Evolutionary conservation across 257 asterid species (phyloP).

Genomic region (Jaltomata sinuosa): DNA sequence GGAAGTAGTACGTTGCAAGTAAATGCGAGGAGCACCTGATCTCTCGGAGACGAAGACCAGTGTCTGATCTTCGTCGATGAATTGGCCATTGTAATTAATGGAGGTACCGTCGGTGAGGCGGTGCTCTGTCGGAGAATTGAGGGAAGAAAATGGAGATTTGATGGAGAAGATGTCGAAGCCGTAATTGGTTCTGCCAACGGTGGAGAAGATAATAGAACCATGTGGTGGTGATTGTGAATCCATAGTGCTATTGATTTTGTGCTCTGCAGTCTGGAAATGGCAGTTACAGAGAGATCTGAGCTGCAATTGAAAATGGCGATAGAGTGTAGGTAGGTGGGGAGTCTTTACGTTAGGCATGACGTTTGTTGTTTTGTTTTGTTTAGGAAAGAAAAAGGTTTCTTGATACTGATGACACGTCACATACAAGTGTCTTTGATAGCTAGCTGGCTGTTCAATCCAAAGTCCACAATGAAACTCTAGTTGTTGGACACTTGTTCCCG

Average conservation of each 20-base stretch:
- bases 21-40: constrained; percentile 49
- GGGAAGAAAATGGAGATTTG: constrained; percentile 15
- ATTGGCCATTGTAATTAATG: constrained; percentile 58
- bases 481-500: not conserved
- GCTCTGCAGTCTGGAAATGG: not conserved
- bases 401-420: not conserved
- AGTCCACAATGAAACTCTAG: not conserved
- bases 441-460: no score
- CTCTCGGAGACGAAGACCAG: constrained; percentile 59
- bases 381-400: no score
- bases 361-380: not conserved
- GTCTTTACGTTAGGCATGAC: not conserved
- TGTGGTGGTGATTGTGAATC: constrained; percentile 24
- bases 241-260: not conserved
- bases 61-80: constrained; percentile 27
- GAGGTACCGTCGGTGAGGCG: constrained; percentile 69
- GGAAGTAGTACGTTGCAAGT: constrained; percentile 11
- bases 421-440: no score
- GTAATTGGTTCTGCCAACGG: constrained; percentile 50
- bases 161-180: constrained; percentile 77
- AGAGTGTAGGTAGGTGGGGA: not conserved
- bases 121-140: constrained; percentile 15
- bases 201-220: constrained; percentile 60
- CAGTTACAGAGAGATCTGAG: not conserved
- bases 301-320: not conserved